Evolutionary conservation across 2,329 filamentous ascomycete species (phyloP), one percentile per base, ranked within the genome.

Genomic region (Aureobasidium mangrovei): DNA sequence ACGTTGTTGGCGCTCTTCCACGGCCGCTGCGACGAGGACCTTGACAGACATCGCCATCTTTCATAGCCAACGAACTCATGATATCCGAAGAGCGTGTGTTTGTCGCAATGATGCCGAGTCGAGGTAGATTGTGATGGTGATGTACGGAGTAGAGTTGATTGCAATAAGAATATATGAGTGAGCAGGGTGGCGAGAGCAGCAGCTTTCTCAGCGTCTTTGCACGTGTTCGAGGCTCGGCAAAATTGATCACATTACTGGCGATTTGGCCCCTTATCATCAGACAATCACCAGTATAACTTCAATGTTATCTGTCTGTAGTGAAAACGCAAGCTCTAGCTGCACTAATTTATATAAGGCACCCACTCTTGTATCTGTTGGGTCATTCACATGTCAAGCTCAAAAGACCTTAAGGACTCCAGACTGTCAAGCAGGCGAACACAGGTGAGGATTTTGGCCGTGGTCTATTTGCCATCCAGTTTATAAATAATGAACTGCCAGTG

Each of bases 381-480:
- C 18, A 18, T 18, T 18, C 18, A 18, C 18, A 7, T 36, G 33
- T 8, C 7, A 36, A n/a, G 7, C 33, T 36, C 33, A 8, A 18
- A 18, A 18, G 18, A 18, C 18, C 18, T 18, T 18, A 18, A 18
- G 18, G 18, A 18, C 18, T 18, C 18, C 18, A 18, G 18, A 18
- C 18, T 18, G 18, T 18, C 18, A 18, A 18, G 18, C 18, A 18
- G 18, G 18, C 18, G 18, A 18, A 18, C 18, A 18, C 18, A 18
- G 18, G 48, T 52, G 26, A 43, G 38, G 28, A 43, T 39, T 18
- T 39, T 26, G 26, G 39, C 36, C 39, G 48, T 42, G 8, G 29
- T 35, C 26, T 53, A 4, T 7, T 44, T 57, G 9, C 56, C 56
- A n/a, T 44, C 24, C 49, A 40, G 10, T 46, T 55, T 7, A 55